Percentiles rank a stretch among this genome's conserved stretches.
phyloP scores from a whole-genome alignment of 768 basidiomycete species.

The Dictyophora rubrovolvata region DNA sequence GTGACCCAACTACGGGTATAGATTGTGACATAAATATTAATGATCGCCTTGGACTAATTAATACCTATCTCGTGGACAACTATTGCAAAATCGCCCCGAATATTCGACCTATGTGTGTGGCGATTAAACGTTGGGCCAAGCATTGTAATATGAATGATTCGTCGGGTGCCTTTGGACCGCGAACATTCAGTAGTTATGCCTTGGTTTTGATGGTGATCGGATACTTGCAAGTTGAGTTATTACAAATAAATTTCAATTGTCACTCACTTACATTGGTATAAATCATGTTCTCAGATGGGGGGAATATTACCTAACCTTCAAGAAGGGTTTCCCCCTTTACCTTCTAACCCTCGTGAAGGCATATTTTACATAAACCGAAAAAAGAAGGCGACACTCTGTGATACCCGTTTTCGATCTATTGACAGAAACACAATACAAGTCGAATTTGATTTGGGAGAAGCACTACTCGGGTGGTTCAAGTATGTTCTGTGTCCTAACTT shows the following conservation, averaged over 20 bases:
- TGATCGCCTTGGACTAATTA: conserved; percentile 43
- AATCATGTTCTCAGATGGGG: conserved; percentile 24
- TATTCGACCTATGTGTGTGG: conserved; percentile 33
- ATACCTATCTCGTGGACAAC: conserved; percentile 37
- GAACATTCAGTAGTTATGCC: conserved; percentile 53
- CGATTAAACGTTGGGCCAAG: conserved; percentile 54
- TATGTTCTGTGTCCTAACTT: conserved; percentile 17
- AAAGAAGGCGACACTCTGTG: conserved; percentile 19
- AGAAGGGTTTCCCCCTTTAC: conserved; percentile 18
- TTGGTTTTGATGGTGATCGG: conserved; percentile 51
- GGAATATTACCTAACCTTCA: conserved; percentile 46
- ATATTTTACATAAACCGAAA: conserved; percentile 25
- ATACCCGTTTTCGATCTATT: conserved; percentile 16
- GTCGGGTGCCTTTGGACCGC: conserved; percentile 13
- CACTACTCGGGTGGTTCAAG: conserved; percentile 34
- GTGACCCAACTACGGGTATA: conserved; percentile 31
- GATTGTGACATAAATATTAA: conserved; percentile 54
- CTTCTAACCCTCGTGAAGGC: conserved; percentile 8
- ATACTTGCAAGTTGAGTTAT: conserved; percentile 40
- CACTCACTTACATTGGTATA: neutral
- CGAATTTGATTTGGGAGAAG: conserved; percentile 14
- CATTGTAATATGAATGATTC: conserved; percentile 42
- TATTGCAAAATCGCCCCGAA: conserved; percentile 39
- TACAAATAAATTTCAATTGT: neutral
- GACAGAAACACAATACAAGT: conserved; percentile 11